These are phyloP conservation scores for Eucalyptus albens DNA, from an alignment of 345 rosid genomes.

Conservation along the genomic window DNA sequence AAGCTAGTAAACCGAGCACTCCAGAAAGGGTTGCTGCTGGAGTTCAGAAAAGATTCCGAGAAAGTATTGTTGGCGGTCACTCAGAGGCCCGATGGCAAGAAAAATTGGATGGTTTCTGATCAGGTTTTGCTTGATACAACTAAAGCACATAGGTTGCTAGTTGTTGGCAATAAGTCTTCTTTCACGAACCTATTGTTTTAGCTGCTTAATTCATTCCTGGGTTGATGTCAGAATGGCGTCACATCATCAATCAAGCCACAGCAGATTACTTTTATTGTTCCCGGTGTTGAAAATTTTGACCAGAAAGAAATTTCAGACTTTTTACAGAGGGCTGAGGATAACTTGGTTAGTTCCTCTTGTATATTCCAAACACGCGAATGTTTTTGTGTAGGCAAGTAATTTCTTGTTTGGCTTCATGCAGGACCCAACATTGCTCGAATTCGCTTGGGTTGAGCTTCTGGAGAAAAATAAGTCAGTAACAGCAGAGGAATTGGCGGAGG, in stretches of 20 bases:
- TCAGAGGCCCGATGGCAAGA: constrained; percentile 88
- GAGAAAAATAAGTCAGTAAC: constrained; percentile 80
- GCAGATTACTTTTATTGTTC: constrained; percentile 76
- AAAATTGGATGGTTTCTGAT: constrained; percentile 98
- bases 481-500: constrained; percentile 89
- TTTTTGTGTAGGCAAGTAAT: neutral
- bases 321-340: constrained; percentile 49
- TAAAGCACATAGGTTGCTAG: constrained; percentile 27
- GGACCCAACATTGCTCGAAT: constrained; percentile 83
- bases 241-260: constrained; percentile 75
- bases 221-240: constrained; percentile 58
- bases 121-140: constrained; percentile 59
- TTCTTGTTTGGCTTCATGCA: constrained; percentile 8
- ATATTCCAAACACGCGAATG: neutral
- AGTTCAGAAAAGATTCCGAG: constrained; percentile 81
- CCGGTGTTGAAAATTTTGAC: constrained; percentile 71
- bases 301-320: constrained; percentile 50
- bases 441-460: constrained; percentile 93
- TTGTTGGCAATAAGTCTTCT: constrained; percentile 12
- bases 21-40: constrained; percentile 65
- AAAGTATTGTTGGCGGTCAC: constrained; percentile 69
- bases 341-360: constrained; percentile 38
- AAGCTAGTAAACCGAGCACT: constrained; percentile 49
- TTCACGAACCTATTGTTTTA: neutral
- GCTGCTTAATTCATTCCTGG: neutral